phyloP scores from a whole-genome alignment of 768 basidiomycete genomes.

The Pisolithus orientalis region DNA sequence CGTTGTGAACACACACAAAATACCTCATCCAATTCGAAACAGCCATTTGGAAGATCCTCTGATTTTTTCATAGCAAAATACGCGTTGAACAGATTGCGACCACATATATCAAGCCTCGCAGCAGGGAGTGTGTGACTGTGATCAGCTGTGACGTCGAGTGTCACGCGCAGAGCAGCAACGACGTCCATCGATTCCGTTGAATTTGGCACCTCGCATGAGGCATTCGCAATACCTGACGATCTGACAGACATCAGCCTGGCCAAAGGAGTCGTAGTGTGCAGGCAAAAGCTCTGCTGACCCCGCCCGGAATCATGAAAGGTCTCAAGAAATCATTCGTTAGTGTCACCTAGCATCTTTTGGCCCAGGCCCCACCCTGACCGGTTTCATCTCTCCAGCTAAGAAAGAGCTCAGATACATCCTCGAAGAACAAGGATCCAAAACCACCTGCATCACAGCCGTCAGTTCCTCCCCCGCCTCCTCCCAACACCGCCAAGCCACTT shows the following conservation, averaged over 20 bases:
- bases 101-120: background rate
- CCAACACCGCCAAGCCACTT: conserved; percentile 60
- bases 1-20: background rate
- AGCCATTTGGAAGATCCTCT: too few relatives aligned
- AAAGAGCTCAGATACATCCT: conserved; percentile 63
- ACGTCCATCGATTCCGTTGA: conserved; percentile 34
- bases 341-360: conserved; percentile 11
- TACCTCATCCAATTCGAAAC: background rate
- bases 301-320: conserved; percentile 56
- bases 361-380: conserved; percentile 16
- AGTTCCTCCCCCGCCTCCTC: conserved; percentile 54
- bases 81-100: background rate
- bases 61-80: background rate
- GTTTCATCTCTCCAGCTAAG: conserved; percentile 43
- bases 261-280: conserved; percentile 5
- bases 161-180: conserved; percentile 16
- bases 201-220: background rate
- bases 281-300: conserved; percentile 12
- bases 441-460: conserved; percentile 33
- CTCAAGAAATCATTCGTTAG: conserved; percentile 78
- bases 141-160: conserved; percentile 24
- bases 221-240: conserved; percentile 3
- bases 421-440: conserved; percentile 65
- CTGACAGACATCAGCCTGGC: conserved; percentile 6
- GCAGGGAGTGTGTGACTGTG: conserved; percentile 19